Conservation (phyloP, 768 basidiomycete genomes). For the Lactarius pseudohatsudake region DNA sequence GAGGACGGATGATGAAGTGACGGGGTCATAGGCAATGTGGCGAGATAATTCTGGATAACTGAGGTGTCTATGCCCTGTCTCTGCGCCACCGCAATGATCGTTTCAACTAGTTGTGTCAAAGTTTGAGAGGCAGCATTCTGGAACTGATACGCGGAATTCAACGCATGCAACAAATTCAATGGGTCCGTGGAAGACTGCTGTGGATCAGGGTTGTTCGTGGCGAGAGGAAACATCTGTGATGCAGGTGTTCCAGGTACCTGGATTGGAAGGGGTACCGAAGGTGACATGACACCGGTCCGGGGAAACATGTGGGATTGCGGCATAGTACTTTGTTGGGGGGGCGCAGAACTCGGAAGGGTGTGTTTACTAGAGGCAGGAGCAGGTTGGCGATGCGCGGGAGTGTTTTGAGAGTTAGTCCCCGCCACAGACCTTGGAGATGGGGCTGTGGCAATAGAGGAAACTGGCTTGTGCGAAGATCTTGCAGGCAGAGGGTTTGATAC, state of each 20-base stretch:
- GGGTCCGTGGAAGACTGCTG: slow-evolving; percentile 3
- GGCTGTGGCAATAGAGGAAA: background rate
- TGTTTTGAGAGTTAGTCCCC: background rate
- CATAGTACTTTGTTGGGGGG: slow-evolving; percentile 7
- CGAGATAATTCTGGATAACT: slow-evolving; percentile 23
- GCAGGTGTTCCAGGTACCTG: slow-evolving; percentile 1
- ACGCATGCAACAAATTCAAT: slow-evolving; percentile 15
- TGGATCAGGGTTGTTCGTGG: background rate
- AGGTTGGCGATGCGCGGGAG: background rate
- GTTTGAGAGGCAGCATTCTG: slow-evolving; percentile 17
- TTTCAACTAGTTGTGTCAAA: slow-evolving; percentile 25
- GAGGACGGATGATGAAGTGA: slow-evolving; percentile 1
- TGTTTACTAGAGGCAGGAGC: background rate
- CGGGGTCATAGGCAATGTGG: slow-evolving; percentile 18
- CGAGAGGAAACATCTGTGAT: slow-evolving; percentile 1
- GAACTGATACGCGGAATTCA: slow-evolving; percentile 18
- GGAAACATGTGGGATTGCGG: background rate
- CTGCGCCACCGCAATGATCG: slow-evolving; percentile 26
- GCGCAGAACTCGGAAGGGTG: background rate
- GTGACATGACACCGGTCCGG: background rate
- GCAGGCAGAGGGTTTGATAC: background rate
- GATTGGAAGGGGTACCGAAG: background rate
- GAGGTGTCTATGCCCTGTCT: slow-evolving; percentile 23
- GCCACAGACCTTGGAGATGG: background rate
- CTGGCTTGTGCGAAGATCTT: background rate